Base-by-base conservation (phyloP, 495 filamentous ascomycete genomes). In the Bombardia bombarda region DNA sequence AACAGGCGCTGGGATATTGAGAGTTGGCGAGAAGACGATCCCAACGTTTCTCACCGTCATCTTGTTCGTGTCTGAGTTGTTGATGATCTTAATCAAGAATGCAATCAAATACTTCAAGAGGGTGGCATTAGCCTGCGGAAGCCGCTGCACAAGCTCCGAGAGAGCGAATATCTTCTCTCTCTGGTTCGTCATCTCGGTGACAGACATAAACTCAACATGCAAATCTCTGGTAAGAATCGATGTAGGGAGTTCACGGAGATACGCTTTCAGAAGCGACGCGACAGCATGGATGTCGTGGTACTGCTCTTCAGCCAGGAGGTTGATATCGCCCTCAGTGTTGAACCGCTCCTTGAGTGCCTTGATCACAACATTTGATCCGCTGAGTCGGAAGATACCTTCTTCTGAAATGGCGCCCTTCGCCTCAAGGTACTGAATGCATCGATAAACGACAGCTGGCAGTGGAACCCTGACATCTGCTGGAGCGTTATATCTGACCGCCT, bases 1-100 rank as follows among this genome's bases (percentile, higher is more conserved):
- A 6, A 98, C 84, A 13, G 93, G 90, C 1, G 88, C 87, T 0
- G 93, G 90, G 31, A 98, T 96, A 63, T 97, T 97, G 24, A 97
- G 75, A 1, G 93, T 97, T 2, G 92, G 92, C n/a, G 93, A 92
- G 64, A 97, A 98, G 42, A 97, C 90, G 48, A 98, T 98, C 51
- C 92, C 88, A 38, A 98, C 88, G 61, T 98, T 98, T 30, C 92
- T 79, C 40, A 96, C 86, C 4, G 83, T 95, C 92, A 98, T 98
- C 69, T 96, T 97, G 68, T 98, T 98, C 52, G 84, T 71, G 49
- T 89, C 83, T 2, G 87, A 75, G 49, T 96, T 86, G 56, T 88
- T 86, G 49, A 95, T 84, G 50, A 97, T 87, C 50, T 80, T 80
- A 53, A 95, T 85, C 48, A 98, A 62, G 64, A 92, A 95, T 8